phyloP scores from a whole-genome alignment of 768 basidiomycete genomes.

The Suillus tomentosus region DNA sequence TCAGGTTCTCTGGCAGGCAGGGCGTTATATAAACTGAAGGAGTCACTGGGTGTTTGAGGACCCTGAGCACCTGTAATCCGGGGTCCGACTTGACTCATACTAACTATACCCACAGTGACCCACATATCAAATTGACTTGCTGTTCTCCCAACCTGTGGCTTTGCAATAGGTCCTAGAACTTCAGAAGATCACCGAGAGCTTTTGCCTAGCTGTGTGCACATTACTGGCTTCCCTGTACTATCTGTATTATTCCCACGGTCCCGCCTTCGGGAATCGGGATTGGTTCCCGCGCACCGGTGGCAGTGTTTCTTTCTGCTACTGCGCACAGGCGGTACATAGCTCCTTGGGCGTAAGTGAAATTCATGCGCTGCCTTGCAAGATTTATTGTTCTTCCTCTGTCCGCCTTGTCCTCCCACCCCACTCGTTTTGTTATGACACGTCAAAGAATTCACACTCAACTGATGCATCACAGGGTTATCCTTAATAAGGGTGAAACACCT shows the following conservation, averaged over 20 bases:
- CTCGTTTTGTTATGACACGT: slow-evolving; percentile 8
- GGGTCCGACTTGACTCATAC: slow-evolving; percentile 23
- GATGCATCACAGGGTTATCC: slow-evolving; percentile 10
- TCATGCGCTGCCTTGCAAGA: neutral
- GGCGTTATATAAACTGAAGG: slow-evolving; percentile 34
- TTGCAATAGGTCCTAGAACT: no score
- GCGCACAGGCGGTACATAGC: slow-evolving; percentile 6
- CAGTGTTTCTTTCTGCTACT: no score
- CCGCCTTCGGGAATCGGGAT: no score
- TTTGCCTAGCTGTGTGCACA: no score
- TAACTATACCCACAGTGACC: no score
- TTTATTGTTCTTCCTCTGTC: neutral
- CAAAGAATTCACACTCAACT: slow-evolving; percentile 7
- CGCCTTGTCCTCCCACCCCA: slow-evolving; percentile 8
- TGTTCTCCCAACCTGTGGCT: no score
- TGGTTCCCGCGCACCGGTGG: no score
- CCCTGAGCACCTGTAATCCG: slow-evolving; percentile 27
- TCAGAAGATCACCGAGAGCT: no score
- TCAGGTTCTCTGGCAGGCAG: slow-evolving; percentile 14
- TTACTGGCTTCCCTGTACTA: no score
- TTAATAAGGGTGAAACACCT: neutral
- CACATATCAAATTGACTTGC: no score
- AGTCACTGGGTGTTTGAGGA: slow-evolving; percentile 30
- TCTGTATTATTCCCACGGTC: no score
- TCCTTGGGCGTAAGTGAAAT: neutral